Percentiles rank a stretch among this genome's conserved stretches.
phyloP scores from a whole-genome alignment of 768 basidiomycete species.

The Tremella yokohamensis region DNA sequence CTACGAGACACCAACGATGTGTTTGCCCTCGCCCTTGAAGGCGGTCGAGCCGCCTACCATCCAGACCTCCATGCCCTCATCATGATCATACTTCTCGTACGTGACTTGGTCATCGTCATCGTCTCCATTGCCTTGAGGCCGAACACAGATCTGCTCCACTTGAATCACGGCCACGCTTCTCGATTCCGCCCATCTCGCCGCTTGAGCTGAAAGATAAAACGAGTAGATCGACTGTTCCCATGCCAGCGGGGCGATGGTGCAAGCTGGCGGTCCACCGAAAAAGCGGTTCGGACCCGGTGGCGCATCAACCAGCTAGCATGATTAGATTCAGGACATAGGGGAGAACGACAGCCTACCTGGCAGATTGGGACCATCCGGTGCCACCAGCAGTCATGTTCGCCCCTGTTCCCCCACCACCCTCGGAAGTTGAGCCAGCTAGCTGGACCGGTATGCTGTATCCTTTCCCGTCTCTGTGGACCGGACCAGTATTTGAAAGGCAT shows the following conservation, averaged over 20 bases:
- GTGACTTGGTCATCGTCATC: slow-evolving; percentile 10
- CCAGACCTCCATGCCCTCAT: slow-evolving; percentile 20
- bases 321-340: not conserved
- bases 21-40: slow-evolving; percentile 16
- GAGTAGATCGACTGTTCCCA: slow-evolving; percentile 17
- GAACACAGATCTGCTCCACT: slow-evolving; percentile 32
- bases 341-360: slow-evolving; percentile 26
- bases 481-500: slow-evolving; percentile 37
- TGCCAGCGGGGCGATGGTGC: slow-evolving; percentile 31
- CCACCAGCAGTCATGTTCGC: slow-evolving; percentile 44
- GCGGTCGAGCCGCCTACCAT: slow-evolving; percentile 14
- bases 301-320: slow-evolving; percentile 27
- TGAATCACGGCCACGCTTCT: slow-evolving; percentile 21
- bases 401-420: slow-evolving; percentile 42
- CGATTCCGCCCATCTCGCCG: slow-evolving; percentile 16
- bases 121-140: slow-evolving; percentile 17
- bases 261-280: slow-evolving; percentile 33
- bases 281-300: slow-evolving; percentile 39
- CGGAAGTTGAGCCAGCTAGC: slow-evolving; percentile 38
- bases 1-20: slow-evolving; percentile 15
- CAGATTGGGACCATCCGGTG: slow-evolving; percentile 26
- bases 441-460: slow-evolving; percentile 16
- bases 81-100: slow-evolving; percentile 12
- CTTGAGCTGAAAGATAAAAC: slow-evolving; percentile 24
- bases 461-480: slow-evolving; percentile 12